Base-by-base conservation (phyloP, 2,329 filamentous ascomycete species). In the Trichoderma sp. region DNA sequence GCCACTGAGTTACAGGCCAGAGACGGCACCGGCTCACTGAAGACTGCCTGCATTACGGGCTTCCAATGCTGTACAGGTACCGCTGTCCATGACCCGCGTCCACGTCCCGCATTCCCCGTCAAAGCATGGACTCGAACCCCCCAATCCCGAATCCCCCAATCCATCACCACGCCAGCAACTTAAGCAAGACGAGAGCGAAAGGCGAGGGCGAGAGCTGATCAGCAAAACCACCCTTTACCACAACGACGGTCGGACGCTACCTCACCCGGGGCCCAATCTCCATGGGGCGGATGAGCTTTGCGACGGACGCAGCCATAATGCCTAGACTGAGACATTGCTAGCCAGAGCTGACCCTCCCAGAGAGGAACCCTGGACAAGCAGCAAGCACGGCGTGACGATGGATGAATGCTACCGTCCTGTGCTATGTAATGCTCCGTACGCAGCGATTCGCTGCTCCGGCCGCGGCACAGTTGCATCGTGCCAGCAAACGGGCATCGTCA, bases 301-400 rank as follows among this genome's bases (percentile, higher is more conserved):
- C 71, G 71, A 72, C 71, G 71, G 71, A 71, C 71, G 71, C 71
- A 72, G 70, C 63, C 69, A 52, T 27, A 45, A 67, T 63, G 67
- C 67, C 52, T 57, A 50, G 54, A 69, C 69, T 71, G 70, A 71
- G 70, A 71, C 70, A 68, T 67, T 56, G 65, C 67, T 67, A 68
- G 48, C n/a, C 34, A 66, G 42, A 57, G 59, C 67, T 68, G 67
- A 60, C 52, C 59, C 58, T 58, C 48, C 57, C 37, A 48, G 27
- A 52, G 32, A n/a, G 27, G 34, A 42, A 29, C 52, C 52, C 63
- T 37, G 54, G 63, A 15, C 50, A 35, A 29, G n/a, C 57, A 29
- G n/a, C 57, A 60, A 60, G 39, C 57, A 48, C 7, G 34, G 39
- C 52, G 63, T 53, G 59, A 63, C 59, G 59, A 63, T 53, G 59